Evolutionary conservation across 2,329 filamentous ascomycete species (phyloP).

Genomic region (Hortaea sp.): DNA sequence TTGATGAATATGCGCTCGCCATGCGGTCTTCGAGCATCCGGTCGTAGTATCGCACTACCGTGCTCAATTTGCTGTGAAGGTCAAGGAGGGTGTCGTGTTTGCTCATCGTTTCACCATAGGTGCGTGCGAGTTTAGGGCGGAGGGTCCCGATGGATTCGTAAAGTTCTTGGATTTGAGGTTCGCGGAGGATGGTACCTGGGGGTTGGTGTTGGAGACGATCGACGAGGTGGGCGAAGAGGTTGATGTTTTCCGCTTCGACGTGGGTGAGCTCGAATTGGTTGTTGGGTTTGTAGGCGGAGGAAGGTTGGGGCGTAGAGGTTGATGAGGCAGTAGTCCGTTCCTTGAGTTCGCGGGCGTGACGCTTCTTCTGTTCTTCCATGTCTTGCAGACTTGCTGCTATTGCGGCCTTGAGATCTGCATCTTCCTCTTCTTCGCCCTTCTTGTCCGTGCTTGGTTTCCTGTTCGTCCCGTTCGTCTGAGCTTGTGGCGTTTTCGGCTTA

Average conservation of each 20-base stretch:
- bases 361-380: constrained; percentile 97
- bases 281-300: constrained; percentile 54
- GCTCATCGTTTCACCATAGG: constrained; percentile 98
- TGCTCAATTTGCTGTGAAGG: constrained; percentile 87
- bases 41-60: constrained; percentile 94
- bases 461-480: constrained; percentile 13
- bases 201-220: constrained; percentile 92
- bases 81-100: constrained; percentile 95
- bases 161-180: constrained; percentile 94
- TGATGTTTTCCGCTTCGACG: constrained; percentile 95
- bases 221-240: constrained; percentile 85
- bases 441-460: constrained; percentile 7
- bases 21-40: constrained; percentile 94
- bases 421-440: constrained; percentile 52
- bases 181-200: constrained; percentile 87
- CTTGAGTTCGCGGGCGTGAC: constrained; percentile 73
- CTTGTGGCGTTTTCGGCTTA: constrained; percentile 23
- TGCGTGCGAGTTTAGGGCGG: constrained; percentile 84
- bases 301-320: constrained; percentile 19
- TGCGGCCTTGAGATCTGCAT: constrained; percentile 84
- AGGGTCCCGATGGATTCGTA: constrained; percentile 95
- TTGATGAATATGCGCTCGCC: constrained; percentile 83
- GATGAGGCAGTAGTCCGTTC: constrained; percentile 46
- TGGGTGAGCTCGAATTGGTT: constrained; percentile 91
- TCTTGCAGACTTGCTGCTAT: constrained; percentile 91